A percentile compares a stretch with the other conserved stretches of the same genome.
These are phyloP conservation scores for Myochromella boudieri DNA, from an alignment of 768 basidiomycete genomes.

Conservation along the genomic window DNA sequence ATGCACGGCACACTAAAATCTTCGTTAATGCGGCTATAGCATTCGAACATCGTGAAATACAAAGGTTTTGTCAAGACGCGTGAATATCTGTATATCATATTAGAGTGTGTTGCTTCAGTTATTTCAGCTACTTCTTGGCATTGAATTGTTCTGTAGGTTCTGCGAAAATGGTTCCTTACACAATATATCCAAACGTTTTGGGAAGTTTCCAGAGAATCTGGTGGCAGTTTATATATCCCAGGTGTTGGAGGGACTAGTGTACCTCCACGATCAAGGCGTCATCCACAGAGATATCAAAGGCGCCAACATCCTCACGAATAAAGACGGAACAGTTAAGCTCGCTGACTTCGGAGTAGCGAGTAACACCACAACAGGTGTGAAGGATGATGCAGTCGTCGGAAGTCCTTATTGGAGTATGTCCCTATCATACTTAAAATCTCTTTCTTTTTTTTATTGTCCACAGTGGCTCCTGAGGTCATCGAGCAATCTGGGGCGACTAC, in stretches of 20 bases:
- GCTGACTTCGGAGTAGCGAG: conserved; percentile 98
- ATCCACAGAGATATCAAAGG: conserved; percentile 99
- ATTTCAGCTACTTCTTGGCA: background rate
- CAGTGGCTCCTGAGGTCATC: conserved; percentile 98
- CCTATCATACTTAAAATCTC: background rate
- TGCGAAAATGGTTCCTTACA: conserved; percentile 98
- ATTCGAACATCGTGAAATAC: conserved; percentile 98
- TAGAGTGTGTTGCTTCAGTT: conserved; percentile 62
- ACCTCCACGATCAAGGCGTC: conserved; percentile 98
- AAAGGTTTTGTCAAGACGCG: conserved; percentile 96
- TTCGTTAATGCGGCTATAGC: conserved; percentile 44
- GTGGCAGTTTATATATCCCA: conserved; percentile 97
- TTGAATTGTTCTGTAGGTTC: conserved; percentile 48
- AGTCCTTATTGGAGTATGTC: conserved; percentile 97
- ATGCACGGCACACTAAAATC: background rate
- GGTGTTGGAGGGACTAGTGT: conserved; percentile 92
- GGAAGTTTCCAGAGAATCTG: conserved; percentile 96
- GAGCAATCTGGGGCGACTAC: conserved; percentile 98
- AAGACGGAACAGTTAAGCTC: conserved; percentile 97
- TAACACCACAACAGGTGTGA: conserved; percentile 67
- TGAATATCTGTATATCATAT: conserved; percentile 93
- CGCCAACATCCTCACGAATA: conserved; percentile 97
- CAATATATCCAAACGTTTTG: conserved; percentile 94
- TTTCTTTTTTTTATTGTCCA: conserved; percentile 2
- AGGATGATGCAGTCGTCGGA: conserved; percentile 92